These are phyloP conservation scores for Linnemannia elongata DNA, from an alignment of 192 early-diverging fungal species.

Conservation along the genomic window DNA sequence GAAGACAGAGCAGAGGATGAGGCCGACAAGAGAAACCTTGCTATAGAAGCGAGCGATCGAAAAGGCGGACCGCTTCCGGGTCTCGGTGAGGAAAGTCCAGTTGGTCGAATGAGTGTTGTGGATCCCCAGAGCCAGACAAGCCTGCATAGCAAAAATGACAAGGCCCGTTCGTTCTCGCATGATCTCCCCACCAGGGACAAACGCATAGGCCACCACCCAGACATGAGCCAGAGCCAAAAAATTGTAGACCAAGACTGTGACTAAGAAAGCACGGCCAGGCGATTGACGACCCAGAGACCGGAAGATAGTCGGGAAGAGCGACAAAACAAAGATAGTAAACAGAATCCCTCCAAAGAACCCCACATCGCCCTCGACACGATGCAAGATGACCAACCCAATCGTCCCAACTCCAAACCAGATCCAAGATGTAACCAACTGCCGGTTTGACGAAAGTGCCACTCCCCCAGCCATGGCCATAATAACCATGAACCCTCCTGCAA, in stretches of 20 bases:
- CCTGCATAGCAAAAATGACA: slow-evolving; percentile 70
- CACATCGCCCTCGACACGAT: slow-evolving; percentile 65
- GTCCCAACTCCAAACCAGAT: slow-evolving; percentile 70
- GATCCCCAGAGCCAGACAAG: slow-evolving; percentile 67
- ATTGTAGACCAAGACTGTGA: slow-evolving; percentile 72
- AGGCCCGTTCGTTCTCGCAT: slow-evolving; percentile 79
- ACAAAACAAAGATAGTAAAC: slow-evolving; percentile 66
- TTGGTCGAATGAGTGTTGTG: slow-evolving; percentile 27
- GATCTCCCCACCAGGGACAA: slow-evolving; percentile 81
- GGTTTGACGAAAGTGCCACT: slow-evolving; percentile 55
- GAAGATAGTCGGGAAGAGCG: slow-evolving; percentile 69
- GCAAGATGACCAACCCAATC: slow-evolving; percentile 62
- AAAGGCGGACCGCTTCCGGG: slow-evolving; percentile 12
- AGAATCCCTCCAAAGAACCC: slow-evolving; percentile 73
- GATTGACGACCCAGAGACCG: slow-evolving; percentile 60
- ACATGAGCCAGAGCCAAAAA: slow-evolving; percentile 76
- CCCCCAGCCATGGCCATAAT: slow-evolving; percentile 68
- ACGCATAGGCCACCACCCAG: slow-evolving; percentile 83
- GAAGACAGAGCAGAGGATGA: slow-evolving; percentile 44
- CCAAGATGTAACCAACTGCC: slow-evolving; percentile 48
- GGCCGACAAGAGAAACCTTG: slow-evolving; percentile 36
- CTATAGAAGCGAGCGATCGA: slow-evolving; percentile 53
- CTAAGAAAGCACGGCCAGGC: slow-evolving; percentile 72
- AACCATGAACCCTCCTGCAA: slow-evolving; percentile 74
- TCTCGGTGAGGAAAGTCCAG: slow-evolving; percentile 4